Percentiles rank a stretch among this genome's conserved stretches.
Conservation (phyloP, 805 yeast species). For the Starmerella vaccinii region DNA sequence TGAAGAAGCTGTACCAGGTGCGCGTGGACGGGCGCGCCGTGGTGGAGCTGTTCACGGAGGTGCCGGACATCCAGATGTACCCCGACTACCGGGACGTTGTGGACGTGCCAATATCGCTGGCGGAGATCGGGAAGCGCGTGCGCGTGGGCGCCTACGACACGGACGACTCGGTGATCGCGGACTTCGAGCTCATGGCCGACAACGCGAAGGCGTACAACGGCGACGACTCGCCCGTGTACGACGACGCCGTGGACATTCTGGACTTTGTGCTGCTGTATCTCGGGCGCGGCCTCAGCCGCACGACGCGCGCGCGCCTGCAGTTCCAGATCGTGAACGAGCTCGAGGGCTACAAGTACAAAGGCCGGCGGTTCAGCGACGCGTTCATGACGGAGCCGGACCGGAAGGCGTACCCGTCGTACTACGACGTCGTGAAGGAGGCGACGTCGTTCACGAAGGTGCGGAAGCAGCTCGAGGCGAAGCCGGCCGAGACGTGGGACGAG, state of each 20-base stretch:
- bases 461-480: slow-evolving; percentile 42
- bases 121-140: slow-evolving; percentile 49
- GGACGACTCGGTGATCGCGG: slow-evolving; percentile 41
- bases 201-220: slow-evolving; percentile 71
- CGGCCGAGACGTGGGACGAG: slow-evolving; percentile 45
- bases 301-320: slow-evolving; percentile 23
- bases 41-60: slow-evolving; percentile 48
- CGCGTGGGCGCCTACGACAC: slow-evolving; percentile 32
- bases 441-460: slow-evolving; percentile 58
- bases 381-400: slow-evolving; percentile 66
- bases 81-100: slow-evolving; percentile 71
- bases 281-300: slow-evolving; percentile 28
- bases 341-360: slow-evolving; percentile 28
- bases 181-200: slow-evolving; percentile 53
- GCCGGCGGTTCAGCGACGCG: slow-evolving; percentile 50
- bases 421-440: slow-evolving; percentile 58
- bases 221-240: slow-evolving; percentile 52
- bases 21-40: slow-evolving; percentile 24
- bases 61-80: slow-evolving; percentile 64
- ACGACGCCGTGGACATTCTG: slow-evolving; percentile 48
- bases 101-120: slow-evolving; percentile 54
- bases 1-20: slow-evolving; percentile 19
- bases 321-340: slow-evolving; percentile 22
- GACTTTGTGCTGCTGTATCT: slow-evolving; percentile 47
- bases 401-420: slow-evolving; percentile 70